Evolutionary conservation across 2,329 filamentous ascomycete genomes (phyloP).

Genomic region (Pseudogymnoascus sp.): DNA sequence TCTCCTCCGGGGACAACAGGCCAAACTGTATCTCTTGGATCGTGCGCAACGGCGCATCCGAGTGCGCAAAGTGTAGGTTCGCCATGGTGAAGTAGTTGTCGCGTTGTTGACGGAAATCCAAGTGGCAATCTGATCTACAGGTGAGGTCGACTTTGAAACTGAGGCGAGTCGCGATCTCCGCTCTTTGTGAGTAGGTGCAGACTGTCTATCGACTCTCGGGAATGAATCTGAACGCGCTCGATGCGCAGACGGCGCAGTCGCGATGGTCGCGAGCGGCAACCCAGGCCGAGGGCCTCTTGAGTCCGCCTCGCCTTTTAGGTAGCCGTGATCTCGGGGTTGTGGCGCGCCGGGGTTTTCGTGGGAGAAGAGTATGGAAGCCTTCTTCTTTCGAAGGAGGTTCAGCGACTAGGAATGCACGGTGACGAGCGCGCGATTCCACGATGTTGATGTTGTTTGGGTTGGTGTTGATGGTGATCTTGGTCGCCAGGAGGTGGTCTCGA

Average conservation of each 20-base stretch:
- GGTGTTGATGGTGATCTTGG: slow-evolving; percentile 10
- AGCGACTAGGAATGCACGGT: slow-evolving; percentile 28
- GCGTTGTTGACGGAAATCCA: background rate
- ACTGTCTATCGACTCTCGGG: background rate
- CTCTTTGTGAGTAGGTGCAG: background rate
- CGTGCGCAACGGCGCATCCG: slow-evolving; percentile 90
- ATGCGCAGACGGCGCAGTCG: slow-evolving; percentile 20
- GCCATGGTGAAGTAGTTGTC: slow-evolving; percentile 57
- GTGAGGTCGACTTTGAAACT: background rate
- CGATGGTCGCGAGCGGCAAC: slow-evolving; percentile 26
- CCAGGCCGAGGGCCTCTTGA: slow-evolving; percentile 25
- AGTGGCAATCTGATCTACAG: slow-evolving; percentile 2
- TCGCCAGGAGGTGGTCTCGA: slow-evolving; percentile 11
- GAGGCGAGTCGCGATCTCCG: background rate
- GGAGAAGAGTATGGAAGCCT: slow-evolving; percentile 22
- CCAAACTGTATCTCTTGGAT: slow-evolving; percentile 99
- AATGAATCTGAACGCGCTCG: slow-evolving; percentile 18
- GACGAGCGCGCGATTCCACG: slow-evolving; percentile 27
- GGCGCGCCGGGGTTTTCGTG: background rate
- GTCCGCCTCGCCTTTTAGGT: slow-evolving; percentile 10
- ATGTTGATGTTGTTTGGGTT: slow-evolving; percentile 16
- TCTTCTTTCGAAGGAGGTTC: slow-evolving; percentile 28
- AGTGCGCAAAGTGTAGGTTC: slow-evolving; percentile 84
- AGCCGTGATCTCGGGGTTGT: slow-evolving; percentile 1
- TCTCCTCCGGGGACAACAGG: slow-evolving; percentile 93